Percentiles rank a stretch among this genome's conserved stretches.
Evolutionary conservation across 106 monocot species (phyloP).

Genomic region (Platanthera zijinensis): DNA sequence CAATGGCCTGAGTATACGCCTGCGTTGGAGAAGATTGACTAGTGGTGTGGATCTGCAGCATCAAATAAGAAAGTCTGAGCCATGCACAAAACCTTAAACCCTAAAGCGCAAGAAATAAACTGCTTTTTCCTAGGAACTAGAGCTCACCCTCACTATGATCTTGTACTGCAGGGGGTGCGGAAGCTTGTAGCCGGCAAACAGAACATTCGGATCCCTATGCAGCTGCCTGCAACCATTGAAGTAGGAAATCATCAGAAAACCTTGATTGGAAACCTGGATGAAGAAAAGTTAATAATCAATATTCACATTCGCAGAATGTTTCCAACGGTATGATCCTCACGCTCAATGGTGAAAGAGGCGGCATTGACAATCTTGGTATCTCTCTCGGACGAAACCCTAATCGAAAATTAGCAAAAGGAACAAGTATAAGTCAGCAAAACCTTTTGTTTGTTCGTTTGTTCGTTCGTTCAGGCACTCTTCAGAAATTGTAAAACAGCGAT

Average conservation of each 20-base stretch:
- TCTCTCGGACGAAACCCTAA: constrained; percentile 84
- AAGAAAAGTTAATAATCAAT: background rate
- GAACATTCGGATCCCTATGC: constrained; percentile 90
- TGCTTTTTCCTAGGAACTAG: background rate
- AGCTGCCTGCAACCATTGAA: constrained; percentile 57
- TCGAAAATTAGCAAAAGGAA: background rate
- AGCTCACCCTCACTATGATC: constrained; percentile 68
- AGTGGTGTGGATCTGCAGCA: constrained; percentile 67
- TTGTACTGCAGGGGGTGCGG: constrained; percentile 98
- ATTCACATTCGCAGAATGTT: constrained; percentile 88
- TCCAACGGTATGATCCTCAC: constrained; percentile 94
- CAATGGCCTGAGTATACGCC: constrained; percentile 84
- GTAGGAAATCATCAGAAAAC: background rate
- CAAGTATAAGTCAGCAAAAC: background rate
- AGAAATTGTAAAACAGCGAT: background rate
- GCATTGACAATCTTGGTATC: constrained; percentile 99
- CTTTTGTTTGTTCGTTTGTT: too few species aligned
- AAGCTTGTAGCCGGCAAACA: constrained; percentile 96
- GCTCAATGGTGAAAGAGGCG: constrained; percentile 88
- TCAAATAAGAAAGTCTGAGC: background rate
- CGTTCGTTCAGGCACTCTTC: background rate
- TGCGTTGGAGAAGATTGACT: constrained; percentile 91
- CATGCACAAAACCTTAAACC: constrained; percentile 8
- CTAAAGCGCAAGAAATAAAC: background rate
- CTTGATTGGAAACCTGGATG: background rate